Evolutionary conservation across 2,329 filamentous ascomycete genomes (phyloP).

Genomic region (Leptographium galeiforme): DNA sequence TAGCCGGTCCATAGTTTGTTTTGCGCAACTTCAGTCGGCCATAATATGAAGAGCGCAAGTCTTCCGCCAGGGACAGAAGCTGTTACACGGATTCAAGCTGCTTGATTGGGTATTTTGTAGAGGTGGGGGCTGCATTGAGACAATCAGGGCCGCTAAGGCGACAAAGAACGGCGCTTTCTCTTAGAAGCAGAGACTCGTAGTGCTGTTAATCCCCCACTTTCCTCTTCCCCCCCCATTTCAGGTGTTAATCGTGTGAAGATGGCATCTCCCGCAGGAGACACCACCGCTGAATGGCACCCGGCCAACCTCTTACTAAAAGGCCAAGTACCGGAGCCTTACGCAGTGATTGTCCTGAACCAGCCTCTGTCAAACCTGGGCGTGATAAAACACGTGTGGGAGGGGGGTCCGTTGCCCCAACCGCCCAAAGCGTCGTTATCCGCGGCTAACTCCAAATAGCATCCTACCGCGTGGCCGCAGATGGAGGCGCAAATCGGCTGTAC

Average conservation of each 20-base stretch:
- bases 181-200: too few species aligned
- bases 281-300: slow-evolving; percentile 14
- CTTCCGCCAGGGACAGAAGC: too few species aligned
- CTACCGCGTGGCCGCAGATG: slow-evolving; percentile 65
- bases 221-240: neutral
- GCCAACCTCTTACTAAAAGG: slow-evolving; percentile 10
- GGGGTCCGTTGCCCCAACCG: slow-evolving; percentile 20
- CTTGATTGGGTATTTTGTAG: too few species aligned
- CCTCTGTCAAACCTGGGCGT: slow-evolving; percentile 31
- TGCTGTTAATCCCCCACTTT: neutral
- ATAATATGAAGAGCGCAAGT: too few species aligned
- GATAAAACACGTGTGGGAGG: slow-evolving; percentile 36
- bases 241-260: neutral
- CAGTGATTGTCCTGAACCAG: slow-evolving; percentile 39
- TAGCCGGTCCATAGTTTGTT: too few species aligned
- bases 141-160: too few species aligned
- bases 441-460: slow-evolving; percentile 1
- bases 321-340: slow-evolving; percentile 16
- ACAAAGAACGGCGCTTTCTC: too few species aligned
- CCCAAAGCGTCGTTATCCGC: neutral
- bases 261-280: neutral
- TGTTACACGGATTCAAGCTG: too few species aligned
- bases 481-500: slow-evolving; percentile 69
- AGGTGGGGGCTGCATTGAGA: too few species aligned
- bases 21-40: too few species aligned